phyloP scores from a whole-genome alignment of 208 protist genomes.

The Polymyxa betae region DNA sequence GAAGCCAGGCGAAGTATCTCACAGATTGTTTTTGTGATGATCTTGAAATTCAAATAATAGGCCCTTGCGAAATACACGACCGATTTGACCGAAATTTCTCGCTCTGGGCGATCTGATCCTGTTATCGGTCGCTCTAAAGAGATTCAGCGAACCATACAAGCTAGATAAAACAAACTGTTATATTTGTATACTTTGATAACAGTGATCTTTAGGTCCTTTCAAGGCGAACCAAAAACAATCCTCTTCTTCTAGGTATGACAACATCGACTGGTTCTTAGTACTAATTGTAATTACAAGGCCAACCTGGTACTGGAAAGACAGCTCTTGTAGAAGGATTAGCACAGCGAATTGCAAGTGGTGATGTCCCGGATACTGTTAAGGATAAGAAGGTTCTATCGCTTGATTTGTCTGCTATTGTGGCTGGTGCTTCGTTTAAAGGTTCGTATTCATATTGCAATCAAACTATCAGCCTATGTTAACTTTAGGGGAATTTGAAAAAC shows the following conservation, averaged over 20 bases:
- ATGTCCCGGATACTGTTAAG: conserved; percentile 83
- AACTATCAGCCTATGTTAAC: too few species aligned
- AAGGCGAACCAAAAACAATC: conserved; percentile 99
- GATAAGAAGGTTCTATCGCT: conserved; percentile 80
- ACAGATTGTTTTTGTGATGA: not conserved
- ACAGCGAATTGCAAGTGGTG: conserved; percentile 85
- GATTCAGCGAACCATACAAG: conserved; percentile 94
- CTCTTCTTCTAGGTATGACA: conserved; percentile 95
- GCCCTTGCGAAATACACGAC: conserved; percentile 87
- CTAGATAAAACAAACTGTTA: too few species aligned
- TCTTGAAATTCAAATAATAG: not conserved
- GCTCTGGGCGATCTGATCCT: conserved; percentile 90
- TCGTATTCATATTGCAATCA: too few species aligned
- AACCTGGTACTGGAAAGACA: conserved; percentile 82
- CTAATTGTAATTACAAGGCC: not conserved
- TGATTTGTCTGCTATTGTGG: conserved; percentile 97
- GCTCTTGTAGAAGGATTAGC: conserved; percentile 90
- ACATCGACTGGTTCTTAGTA: conserved; percentile 65
- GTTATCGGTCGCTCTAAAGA: conserved; percentile 99
- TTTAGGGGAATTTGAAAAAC: conserved; percentile 99
- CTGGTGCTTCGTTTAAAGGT: conserved; percentile 97
- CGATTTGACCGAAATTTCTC: conserved; percentile 89
- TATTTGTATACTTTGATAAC: too few species aligned
- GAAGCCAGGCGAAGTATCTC: not conserved
- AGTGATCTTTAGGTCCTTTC: conserved; percentile 87